Evolutionary conservation across 1,284 basidiomycete genomes (phyloP), one percentile per base, ranked within the genome.

Genomic region (Ganoderma lucidum): DNA sequence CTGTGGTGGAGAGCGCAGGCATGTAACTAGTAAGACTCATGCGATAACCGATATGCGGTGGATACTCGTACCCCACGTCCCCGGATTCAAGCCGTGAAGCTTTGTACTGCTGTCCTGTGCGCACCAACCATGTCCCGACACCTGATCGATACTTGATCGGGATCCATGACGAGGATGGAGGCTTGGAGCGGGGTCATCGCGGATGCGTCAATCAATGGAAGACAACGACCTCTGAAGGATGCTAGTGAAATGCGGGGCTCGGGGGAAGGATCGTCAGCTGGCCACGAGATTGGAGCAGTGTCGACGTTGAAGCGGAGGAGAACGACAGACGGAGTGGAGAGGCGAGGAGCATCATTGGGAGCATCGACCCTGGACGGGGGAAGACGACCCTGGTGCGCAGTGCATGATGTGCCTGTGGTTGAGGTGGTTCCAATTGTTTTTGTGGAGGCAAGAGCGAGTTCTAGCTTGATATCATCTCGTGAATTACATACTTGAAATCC

Each of bases 321-420:
- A 39, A 39, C 9, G n/a, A 64, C 37, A 42, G 17, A 32, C 68
- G 62, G 65, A 68, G 71, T 70, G 71, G 68, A 71, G 70, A 71
- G 42, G 23, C 14, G 63, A 62, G 62, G 69, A 67, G 67, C 65
- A 72, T 68, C 64, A 68, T 17, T 8, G 30, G 14, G 5, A 30
- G 23, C 23, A 28, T 10, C n/a, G 48, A 51, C 48, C 48, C 48
- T 51, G 48, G 48, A 14, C 10, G 48, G 19, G 28, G 48, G 23
- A 8, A 8, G 48, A 10, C 48, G 48, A 51, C 48, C 48, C 48
- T 51, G 48, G 9, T 56, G 2, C 30, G 53, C 17, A 56, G 53
- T 8, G 32, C n/a, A n/a, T 19, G 53, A 30, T 32, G 53, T 56
- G 30, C 53, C 53, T 56, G 53, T 56, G 30, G 53, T 56, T 17